Conservation (phyloP, 1,284 basidiomycete species). For the Moesziomyces globuligerus region DNA sequence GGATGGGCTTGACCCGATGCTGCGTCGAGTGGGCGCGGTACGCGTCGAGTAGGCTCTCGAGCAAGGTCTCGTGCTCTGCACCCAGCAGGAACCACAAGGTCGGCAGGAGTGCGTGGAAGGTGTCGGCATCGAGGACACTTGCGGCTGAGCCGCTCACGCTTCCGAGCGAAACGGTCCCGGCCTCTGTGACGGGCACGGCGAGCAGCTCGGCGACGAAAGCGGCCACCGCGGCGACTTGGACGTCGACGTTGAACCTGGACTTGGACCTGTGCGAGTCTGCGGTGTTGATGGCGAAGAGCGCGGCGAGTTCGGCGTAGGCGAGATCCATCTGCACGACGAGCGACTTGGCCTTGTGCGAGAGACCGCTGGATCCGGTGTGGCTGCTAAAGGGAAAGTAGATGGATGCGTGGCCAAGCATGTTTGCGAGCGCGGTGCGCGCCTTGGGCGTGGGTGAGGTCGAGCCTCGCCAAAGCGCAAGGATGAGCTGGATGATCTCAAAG, state of each 20-base stretch:
- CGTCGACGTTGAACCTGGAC: constrained; percentile 35
- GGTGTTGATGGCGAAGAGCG: constrained; percentile 33
- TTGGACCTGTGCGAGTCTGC: constrained; percentile 18
- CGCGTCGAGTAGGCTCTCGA: constrained; percentile 28
- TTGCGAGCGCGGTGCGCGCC: constrained; percentile 21
- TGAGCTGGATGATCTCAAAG: constrained; percentile 33
- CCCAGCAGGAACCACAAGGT: constrained; percentile 54
- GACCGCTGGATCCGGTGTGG: constrained; percentile 21
- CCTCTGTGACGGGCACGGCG: constrained; percentile 17
- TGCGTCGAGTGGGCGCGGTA: constrained; percentile 26
- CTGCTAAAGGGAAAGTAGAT: constrained; percentile 55
- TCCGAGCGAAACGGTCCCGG: constrained; percentile 32
- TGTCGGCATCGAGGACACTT: constrained; percentile 30
- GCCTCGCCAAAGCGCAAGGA: constrained; percentile 39
- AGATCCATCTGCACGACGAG: constrained; percentile 45
- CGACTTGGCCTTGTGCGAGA: constrained; percentile 34
- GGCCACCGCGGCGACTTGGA: constrained; percentile 37
- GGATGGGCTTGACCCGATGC: constrained; percentile 39
- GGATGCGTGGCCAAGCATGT: constrained; percentile 37
- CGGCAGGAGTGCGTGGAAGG: constrained; percentile 47
- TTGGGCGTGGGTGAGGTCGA: constrained; percentile 7
- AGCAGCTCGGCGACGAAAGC: constrained; percentile 36
- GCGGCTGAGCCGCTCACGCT: constrained; percentile 14
- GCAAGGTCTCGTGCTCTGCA: constrained; percentile 24
- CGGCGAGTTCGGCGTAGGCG: constrained; percentile 45